Evolutionary conservation across 148 eudicot genomes (phyloP).

Genomic region (Linanthus parryae): DNA sequence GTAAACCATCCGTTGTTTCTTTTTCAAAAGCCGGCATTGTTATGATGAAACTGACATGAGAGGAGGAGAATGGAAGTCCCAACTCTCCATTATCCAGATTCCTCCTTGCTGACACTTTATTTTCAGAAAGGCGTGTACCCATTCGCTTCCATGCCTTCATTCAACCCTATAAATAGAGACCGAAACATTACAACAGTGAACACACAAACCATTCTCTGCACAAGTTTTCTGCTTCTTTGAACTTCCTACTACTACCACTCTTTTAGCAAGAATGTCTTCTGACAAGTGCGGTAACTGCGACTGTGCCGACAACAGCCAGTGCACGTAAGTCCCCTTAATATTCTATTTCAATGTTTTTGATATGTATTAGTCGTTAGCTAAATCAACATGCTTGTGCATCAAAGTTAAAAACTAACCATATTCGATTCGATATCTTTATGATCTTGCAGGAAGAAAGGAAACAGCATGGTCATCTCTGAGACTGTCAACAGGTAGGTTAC

Average conservation of each 20-base stretch:
- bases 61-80: slow-evolving; percentile 23
- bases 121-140: slow-evolving; percentile 16
- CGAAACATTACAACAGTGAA: slow-evolving; percentile 1
- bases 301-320: slow-evolving; percentile 45
- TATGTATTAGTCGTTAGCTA: too few species aligned
- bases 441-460: too few species aligned
- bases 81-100: slow-evolving; percentile 16
- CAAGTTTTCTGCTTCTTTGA: neutral
- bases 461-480: too few species aligned
- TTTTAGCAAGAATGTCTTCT: slow-evolving; percentile 27
- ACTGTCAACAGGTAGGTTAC: too few species aligned
- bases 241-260: neutral
- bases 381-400: too few species aligned
- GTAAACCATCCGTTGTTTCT: too few species aligned
- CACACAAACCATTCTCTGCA: neutral
- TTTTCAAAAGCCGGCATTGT: too few species aligned
- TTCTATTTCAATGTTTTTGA: neutral
- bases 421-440: too few species aligned
- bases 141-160: slow-evolving; percentile 3
- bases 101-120: slow-evolving; percentile 12
- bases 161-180: slow-evolving; percentile 28
- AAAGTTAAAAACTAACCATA: too few species aligned
- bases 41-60: slow-evolving; percentile 27
- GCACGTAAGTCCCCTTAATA: slow-evolving; percentile 28
- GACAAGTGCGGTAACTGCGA: slow-evolving; percentile 39